Evolutionary conservation across 129 eudicot species (phyloP).

Genomic region (Artemisia tridentata): DNA sequence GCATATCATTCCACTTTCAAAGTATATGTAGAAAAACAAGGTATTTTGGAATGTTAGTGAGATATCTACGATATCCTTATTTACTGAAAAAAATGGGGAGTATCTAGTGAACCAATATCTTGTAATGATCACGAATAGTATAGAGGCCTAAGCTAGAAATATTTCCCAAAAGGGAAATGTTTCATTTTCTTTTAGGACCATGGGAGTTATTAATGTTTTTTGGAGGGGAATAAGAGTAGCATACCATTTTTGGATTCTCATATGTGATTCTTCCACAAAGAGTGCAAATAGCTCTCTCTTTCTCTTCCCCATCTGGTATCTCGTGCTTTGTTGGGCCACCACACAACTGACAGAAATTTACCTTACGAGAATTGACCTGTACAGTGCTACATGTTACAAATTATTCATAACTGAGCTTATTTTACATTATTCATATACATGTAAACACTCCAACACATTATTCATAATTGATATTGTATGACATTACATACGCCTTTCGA

Average conservation of each 20-base stretch:
- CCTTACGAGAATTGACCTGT: constrained; percentile 68
- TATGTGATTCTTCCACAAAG: constrained; percentile 77
- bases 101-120: no score
- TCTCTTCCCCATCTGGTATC: constrained; percentile 95
- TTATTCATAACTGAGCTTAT: not conserved
- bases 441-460: not conserved
- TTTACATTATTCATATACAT: not conserved
- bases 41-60: no score
- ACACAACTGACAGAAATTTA: constrained; percentile 83
- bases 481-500: not conserved
- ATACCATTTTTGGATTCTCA: constrained; percentile 95
- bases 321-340: constrained; percentile 84
- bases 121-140: no score
- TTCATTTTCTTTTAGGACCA: not conserved
- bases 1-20: no score
- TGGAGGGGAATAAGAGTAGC: constrained; percentile 1
- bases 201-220: not conserved
- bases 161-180: not conserved
- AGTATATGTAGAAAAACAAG: no score
- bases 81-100: no score
- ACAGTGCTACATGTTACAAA: constrained; percentile 30
- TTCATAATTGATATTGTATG: not conserved
- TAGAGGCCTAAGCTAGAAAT: no score
- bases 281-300: constrained; percentile 82
- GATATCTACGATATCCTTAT: no score